A percentile compares a stretch with the other conserved stretches of the same genome.
Conservation (phyloP, 768 basidiomycete genomes). For the Lactarius quietus region DNA sequence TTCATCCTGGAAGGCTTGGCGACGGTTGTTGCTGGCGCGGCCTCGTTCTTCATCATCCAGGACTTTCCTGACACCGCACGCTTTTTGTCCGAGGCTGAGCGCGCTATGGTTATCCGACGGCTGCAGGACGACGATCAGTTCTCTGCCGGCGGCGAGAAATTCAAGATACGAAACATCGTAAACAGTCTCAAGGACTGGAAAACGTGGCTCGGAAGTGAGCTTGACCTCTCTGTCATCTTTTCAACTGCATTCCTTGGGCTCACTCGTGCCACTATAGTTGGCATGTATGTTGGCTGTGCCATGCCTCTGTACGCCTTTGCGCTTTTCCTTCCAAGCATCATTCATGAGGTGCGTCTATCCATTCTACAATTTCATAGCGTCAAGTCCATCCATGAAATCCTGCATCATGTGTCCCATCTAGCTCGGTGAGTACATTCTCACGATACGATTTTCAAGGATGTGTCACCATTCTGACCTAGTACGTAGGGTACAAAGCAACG, state of each 20-base stretch:
- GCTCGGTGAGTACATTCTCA: constrained; percentile 2
- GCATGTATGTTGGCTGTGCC: constrained; percentile 53
- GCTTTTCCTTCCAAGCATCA: constrained; percentile 76
- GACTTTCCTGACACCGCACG: constrained; percentile 82
- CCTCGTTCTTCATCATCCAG: constrained; percentile 74
- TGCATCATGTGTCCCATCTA: no score
- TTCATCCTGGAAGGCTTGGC: constrained; percentile 71
- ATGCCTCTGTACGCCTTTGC: constrained; percentile 76
- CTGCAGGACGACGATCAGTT: constrained; percentile 66
- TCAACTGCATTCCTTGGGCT: background rate
- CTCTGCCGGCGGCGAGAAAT: constrained; percentile 65
- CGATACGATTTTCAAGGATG: background rate
- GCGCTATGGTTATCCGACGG: constrained; percentile 60
- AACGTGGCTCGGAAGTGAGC: constrained; percentile 52
- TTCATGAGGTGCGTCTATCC: constrained; percentile 53
- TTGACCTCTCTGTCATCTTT: background rate
- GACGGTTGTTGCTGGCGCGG: constrained; percentile 60
- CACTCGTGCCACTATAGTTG: constrained; percentile 37
- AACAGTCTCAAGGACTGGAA: constrained; percentile 68
- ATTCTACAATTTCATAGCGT: no score
- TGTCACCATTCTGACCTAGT: background rate
- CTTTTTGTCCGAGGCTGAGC: constrained; percentile 69
- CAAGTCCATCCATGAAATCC: no score
- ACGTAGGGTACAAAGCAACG: constrained; percentile 59
- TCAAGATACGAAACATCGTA: constrained; percentile 55